Evolutionary conservation across 2,329 filamentous ascomycete genomes (phyloP).

Genomic region (Pseudomassariella vexata): DNA sequence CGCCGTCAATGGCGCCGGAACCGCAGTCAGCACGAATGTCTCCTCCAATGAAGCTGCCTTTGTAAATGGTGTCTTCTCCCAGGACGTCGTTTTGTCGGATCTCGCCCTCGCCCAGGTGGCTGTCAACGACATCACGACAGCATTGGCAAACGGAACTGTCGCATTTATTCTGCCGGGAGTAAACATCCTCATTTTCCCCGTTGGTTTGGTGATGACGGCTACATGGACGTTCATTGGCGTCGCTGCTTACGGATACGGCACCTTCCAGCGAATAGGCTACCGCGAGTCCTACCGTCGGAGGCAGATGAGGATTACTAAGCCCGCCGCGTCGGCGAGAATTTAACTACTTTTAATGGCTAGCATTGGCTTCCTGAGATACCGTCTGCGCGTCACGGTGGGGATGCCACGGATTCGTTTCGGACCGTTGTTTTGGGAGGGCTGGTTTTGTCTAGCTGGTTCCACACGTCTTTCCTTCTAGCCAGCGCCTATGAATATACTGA

Average conservation of each 20-base stretch:
- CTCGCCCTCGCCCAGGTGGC: conserved; percentile 42
- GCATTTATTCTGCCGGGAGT: conserved; percentile 67
- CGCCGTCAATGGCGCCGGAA: conserved; percentile 45
- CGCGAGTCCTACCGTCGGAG: conserved; percentile 56
- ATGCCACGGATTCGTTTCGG: too few relatives aligned
- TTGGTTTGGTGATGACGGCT: conserved; percentile 61
- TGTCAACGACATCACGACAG: conserved; percentile 39
- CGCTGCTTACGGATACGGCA: conserved; percentile 56
- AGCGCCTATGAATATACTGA: too few relatives aligned
- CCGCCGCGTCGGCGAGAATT: conserved; percentile 19
- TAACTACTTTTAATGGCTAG: conserved; percentile 12
- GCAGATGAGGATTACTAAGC: conserved; percentile 35
- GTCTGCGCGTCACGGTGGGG: too few relatives aligned
- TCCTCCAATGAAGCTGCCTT: conserved; percentile 67
- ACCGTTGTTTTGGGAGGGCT: too few relatives aligned
- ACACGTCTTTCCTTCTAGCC: too few relatives aligned
- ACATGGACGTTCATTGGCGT: conserved; percentile 56
- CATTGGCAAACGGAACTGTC: conserved; percentile 43
- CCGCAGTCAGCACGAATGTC: conserved; percentile 55
- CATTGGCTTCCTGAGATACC: too few relatives aligned
- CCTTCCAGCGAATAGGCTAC: conserved; percentile 60
- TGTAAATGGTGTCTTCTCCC: conserved; percentile 64
- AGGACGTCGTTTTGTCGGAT: conserved; percentile 46
- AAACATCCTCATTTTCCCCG: conserved; percentile 62
- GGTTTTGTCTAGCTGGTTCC: too few relatives aligned